Evolutionary conservation across 192 early-diverging fungal genomes (phyloP), one percentile per base, ranked within the genome.

Genomic region (Backusella circina): DNA sequence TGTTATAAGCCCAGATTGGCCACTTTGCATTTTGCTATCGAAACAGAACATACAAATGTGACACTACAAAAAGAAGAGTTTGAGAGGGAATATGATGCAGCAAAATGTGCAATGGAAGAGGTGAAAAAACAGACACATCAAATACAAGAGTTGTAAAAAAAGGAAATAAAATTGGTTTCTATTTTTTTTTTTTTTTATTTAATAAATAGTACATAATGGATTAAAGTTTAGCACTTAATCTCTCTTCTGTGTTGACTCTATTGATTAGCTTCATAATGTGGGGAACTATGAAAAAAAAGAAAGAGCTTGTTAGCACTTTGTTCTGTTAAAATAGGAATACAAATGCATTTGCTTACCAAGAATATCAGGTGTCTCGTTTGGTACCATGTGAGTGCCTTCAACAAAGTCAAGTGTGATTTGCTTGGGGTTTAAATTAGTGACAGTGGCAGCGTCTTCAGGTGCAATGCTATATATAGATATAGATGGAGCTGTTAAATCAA

Each of bases 331-430:
- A 41, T 13, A 1, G 66, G 38, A 23, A 21, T 50, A 50, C 31
- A 16, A 21, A 51, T 5, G 10, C 35, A 35, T 5, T 38, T 9
- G 21, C 74, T 77, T 80, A 86, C 85, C 77, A 23, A 78, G 75
- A 13, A 75, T 21, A 30, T 82, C 74, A 21, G 83, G 83, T 16
- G 84, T 78, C 68, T 86, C 85, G 50, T 82, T 72, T 36, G 75
- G 78, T 21, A 84, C 30, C 76, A 86, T 79, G 31, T 86, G 85
- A 30, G 73, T 39, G 2, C 78, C 81, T 36, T 82, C 75, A 33
- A 86, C 64, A 32, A 73, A 32, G 0, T 76, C 70, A 2, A 79
- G 38, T 12, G 74, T 71, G 1, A 76, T 77, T 16, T 70, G 32
- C 54, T 75, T 70, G 21, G 71, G 67, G 35, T 74, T 79, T 12